phyloP scores from a whole-genome alignment of 768 basidiomycete genomes.

The Crucibulum laeve region DNA sequence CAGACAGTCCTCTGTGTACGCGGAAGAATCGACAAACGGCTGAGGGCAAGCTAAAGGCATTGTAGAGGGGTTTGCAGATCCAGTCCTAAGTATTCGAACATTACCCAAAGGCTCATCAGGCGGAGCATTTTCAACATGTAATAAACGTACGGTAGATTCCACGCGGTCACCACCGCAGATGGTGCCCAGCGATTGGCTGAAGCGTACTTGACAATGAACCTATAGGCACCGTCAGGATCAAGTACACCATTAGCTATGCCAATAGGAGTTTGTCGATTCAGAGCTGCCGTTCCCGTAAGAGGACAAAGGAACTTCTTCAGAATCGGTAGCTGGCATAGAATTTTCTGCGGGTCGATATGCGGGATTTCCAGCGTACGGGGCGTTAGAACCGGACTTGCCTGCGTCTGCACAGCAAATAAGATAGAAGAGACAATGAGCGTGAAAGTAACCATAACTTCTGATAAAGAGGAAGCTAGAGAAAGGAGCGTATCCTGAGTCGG shows the following conservation, averaged over 20 bases:
- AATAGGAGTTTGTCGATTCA: constrained; percentile 39
- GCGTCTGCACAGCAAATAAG: too few species aligned
- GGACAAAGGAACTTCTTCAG: constrained; percentile 39
- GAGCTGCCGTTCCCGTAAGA: constrained; percentile 18
- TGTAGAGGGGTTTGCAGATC: constrained; percentile 41
- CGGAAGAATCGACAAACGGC: constrained; percentile 39
- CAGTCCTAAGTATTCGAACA: constrained; percentile 32
- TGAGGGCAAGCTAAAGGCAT: constrained; percentile 78
- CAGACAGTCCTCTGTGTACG: constrained; percentile 74
- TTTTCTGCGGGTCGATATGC: constrained; percentile 28
- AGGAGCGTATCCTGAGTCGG: too few species aligned
- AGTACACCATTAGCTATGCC: constrained; percentile 52
- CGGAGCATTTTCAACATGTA: neutral
- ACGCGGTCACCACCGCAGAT: constrained; percentile 47
- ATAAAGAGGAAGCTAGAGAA: too few species aligned
- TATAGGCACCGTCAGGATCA: constrained; percentile 42
- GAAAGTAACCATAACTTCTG: too few species aligned
- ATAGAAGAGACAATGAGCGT: too few species aligned
- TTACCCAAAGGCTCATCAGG: constrained; percentile 1
- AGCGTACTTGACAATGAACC: constrained; percentile 69
- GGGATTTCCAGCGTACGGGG: constrained; percentile 34
- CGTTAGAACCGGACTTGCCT: too few species aligned
- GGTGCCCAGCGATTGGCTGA: constrained; percentile 56
- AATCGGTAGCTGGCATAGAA: constrained; percentile 45
- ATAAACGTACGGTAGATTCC: constrained; percentile 59